Base-by-base conservation (phyloP, 23 red algal species). In the Porphyridium purpureum region DNA sequence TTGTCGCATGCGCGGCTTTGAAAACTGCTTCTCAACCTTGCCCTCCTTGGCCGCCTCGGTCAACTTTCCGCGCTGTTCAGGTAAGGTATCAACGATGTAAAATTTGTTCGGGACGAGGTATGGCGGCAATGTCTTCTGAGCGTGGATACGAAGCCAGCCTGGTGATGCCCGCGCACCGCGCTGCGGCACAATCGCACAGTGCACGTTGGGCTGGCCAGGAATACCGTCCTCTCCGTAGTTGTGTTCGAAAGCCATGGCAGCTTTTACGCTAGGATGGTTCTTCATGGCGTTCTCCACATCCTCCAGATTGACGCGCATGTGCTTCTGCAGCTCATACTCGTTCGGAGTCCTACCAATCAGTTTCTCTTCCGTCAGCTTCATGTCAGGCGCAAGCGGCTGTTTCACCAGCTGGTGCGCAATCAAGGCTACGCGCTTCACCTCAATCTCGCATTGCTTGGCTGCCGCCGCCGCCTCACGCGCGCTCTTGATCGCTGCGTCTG, bases 71-170 rank as follows among this genome's bases (percentile, higher is more conserved):
- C 44, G 44, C 17, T 22, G 44, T 22, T 22, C 44, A 48, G 14
- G 3, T 15, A 48, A 4, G 44, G 44, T 22, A 48, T 3, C 17
- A 22, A 48, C 17, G 19, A 48, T n/a, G 27, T 69, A 82, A 48
- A 82, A 82, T 66, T 82, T 82, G 46, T 69, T 68, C 1, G 76
- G 76, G 7, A 82, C 76, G 54, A 82, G 62, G 40, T 64, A 56
- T 3, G 64, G 64, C 14, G 66, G 66, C 15, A 82, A 52, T 22
- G 56, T 41, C 11, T 56, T 70, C 33, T 82, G 76, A 0, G 76
- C 76, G 34, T 71, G 65, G 33, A 82, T 38, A 22, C 72, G 70
- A 21, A 82, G 48, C 76, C 76, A 82, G 0, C 64, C 53, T 35
- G 70, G 64, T 19, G 64, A 70, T 5, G 72, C 54, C 42, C 76